These are phyloP conservation scores for Fagopyrum homotropicum DNA, from an alignment of 148 eudicot species.

Conservation along the genomic window DNA sequence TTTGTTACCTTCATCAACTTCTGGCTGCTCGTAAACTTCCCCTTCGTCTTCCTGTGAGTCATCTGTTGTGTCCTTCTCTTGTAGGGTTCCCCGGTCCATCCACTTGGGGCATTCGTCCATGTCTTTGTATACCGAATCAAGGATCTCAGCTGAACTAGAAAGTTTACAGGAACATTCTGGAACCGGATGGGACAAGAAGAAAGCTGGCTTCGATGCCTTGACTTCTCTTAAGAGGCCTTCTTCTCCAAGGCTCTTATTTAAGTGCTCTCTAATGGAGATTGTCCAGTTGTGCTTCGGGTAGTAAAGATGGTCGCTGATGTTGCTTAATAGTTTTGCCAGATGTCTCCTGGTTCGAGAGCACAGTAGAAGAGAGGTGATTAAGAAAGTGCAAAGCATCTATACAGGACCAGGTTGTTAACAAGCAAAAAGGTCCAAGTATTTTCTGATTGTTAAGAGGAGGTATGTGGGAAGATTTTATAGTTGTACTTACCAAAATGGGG, in stretches of 20 bases:
- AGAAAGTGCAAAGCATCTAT: neutral
- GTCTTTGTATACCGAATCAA: conserved; percentile 25
- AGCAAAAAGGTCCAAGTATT: too few species aligned
- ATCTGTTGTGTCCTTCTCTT: conserved; percentile 27
- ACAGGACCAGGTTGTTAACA: too few species aligned
- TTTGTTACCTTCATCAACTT: conserved; percentile 39
- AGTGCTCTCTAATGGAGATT: conserved; percentile 59
- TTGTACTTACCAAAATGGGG: too few species aligned
- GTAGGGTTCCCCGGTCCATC: conserved; percentile 39
- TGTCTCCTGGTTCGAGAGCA: conserved; percentile 48
- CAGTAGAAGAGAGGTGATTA: neutral
- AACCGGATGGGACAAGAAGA: conserved; percentile 72
- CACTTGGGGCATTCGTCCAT: conserved; percentile 61
- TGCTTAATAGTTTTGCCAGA: conserved; percentile 57
- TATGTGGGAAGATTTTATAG: too few species aligned
- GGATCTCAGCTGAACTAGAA: conserved; percentile 28
- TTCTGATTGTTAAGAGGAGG: too few species aligned
- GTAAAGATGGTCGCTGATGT: conserved; percentile 50
- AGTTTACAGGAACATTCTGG: conserved; percentile 86
- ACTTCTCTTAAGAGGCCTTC: conserved; percentile 61
- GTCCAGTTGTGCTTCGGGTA: conserved; percentile 76
- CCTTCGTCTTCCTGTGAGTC: conserved; percentile 56
- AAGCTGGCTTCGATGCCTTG: conserved; percentile 38
- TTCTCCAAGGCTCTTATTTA: conserved; percentile 59
- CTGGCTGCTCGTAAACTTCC: conserved; percentile 36